Percentiles rank a stretch among this genome's conserved stretches.
These are phyloP conservation scores for Fraxinus albicans DNA, from an alignment of 305 asterid genomes.

Conservation along the genomic window DNA sequence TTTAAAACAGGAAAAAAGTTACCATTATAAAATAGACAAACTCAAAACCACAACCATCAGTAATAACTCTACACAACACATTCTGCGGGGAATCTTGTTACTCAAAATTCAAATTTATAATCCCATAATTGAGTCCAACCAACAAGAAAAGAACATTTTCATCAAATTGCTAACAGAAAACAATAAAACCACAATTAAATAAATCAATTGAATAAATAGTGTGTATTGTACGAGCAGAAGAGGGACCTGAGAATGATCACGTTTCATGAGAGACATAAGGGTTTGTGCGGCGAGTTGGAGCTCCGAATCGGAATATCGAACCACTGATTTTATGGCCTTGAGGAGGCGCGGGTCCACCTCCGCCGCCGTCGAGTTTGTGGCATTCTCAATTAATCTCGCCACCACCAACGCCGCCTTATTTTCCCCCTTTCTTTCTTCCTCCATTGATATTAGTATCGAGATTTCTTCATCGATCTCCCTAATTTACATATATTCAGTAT, in stretches of 20 bases:
- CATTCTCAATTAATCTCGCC: constrained; percentile 55
- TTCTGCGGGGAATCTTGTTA: not conserved
- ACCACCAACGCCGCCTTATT: constrained; percentile 29
- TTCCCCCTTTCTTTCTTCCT: constrained; percentile 36
- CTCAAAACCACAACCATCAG: not conserved
- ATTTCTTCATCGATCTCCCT: not conserved
- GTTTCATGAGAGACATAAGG: constrained; percentile 77
- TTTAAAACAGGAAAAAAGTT: not conserved
- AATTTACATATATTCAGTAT: not conserved
- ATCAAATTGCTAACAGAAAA: not conserved
- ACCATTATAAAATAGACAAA: not conserved
- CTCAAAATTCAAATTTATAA: not conserved
- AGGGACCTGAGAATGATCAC: constrained; percentile 86
- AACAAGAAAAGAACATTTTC: not conserved
- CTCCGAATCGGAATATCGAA: constrained; percentile 77
- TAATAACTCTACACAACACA: not conserved
- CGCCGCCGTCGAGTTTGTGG: constrained; percentile 68
- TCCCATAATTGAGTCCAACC: constrained; percentile 9
- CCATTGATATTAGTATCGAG: constrained; percentile 25
- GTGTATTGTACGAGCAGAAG: not conserved
- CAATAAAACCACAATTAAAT: not conserved
- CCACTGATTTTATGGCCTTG: constrained; percentile 74
- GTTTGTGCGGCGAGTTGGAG: constrained; percentile 74
- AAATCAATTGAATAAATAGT: not conserved
- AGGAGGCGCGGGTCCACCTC: constrained; percentile 82